Percentiles rank a stretch among this genome's conserved stretches.
phyloP scores from a whole-genome alignment of 371 early-diverging fungal species.

The Mucor lusitanicus region DNA sequence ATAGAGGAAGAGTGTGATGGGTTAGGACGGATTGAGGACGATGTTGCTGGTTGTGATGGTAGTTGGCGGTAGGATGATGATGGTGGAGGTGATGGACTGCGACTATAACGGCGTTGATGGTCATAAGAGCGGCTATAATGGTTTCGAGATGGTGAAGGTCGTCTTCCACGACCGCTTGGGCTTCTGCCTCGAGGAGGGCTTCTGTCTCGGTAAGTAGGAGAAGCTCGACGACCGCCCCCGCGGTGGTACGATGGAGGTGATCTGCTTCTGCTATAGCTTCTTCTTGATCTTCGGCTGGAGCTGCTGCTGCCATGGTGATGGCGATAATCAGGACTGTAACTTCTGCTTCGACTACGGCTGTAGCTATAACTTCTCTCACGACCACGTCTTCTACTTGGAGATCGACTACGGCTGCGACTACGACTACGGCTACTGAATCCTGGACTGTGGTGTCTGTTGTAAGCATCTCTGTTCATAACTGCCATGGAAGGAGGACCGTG shows the following conservation, averaged over 20 bases:
- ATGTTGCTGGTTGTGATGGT: background rate
- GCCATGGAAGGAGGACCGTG: background rate
- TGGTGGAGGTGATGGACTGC: slow-evolving; percentile 11
- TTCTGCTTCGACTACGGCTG: slow-evolving; percentile 8
- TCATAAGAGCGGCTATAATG: background rate
- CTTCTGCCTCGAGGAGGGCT: slow-evolving; percentile 11
- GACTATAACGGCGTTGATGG: slow-evolving; percentile 5
- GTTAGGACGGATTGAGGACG: background rate
- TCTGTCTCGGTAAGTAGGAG: slow-evolving; percentile 12
- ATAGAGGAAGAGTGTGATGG: background rate
- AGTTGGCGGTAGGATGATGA: background rate
- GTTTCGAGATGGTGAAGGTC: slow-evolving; percentile 1
- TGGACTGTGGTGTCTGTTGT: slow-evolving; percentile 4
- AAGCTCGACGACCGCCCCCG: background rate
- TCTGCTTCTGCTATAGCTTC: slow-evolving; percentile 1
- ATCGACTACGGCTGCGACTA: slow-evolving; percentile 7
- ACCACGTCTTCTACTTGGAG: slow-evolving; percentile 1
- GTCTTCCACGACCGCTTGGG: slow-evolving; percentile 11
- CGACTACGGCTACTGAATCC: slow-evolving; percentile 10
- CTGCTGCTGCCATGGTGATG: slow-evolving; percentile 2
- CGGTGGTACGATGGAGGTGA: slow-evolving; percentile 8
- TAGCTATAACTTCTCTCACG: background rate
- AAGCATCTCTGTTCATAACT: background rate
- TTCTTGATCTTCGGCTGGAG: slow-evolving; percentile 5
- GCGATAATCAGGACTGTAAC: slow-evolving; percentile 13